These are phyloP conservation scores for Rosa chinensis DNA, from an alignment of 306 rosid genomes.

Conservation along the genomic window DNA sequence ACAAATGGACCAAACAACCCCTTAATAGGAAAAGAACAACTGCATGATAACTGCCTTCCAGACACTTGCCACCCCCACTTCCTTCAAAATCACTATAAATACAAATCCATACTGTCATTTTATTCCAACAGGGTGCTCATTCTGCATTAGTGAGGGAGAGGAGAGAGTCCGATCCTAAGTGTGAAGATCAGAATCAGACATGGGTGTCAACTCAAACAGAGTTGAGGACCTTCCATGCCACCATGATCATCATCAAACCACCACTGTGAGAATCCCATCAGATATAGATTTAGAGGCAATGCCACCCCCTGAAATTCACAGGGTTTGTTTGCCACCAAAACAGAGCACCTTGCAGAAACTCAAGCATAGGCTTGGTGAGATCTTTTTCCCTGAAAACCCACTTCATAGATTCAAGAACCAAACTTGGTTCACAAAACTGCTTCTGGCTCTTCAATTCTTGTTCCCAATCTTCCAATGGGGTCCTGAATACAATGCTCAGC, in stretches of 20 bases:
- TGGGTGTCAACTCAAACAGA: conserved; percentile 70
- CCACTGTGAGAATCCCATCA: conserved; percentile 41
- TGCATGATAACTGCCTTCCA: conserved; percentile 24
- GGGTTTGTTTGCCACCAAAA: conserved; percentile 62
- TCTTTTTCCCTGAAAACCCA: conserved; percentile 92
- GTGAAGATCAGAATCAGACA: conserved; percentile 19
- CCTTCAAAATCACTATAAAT: conserved; percentile 47
- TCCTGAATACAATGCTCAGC: conserved; percentile 47
- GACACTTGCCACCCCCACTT: conserved; percentile 7
- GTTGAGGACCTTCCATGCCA: conserved; percentile 56
- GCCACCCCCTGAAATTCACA: conserved; percentile 56
- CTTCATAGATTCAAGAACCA: conserved; percentile 69
- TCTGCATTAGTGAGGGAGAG: neutral
- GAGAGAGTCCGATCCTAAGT: neutral
- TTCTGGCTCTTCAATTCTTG: conserved; percentile 63
- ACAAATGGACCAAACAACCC: conserved; percentile 31
- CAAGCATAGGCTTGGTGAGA: conserved; percentile 59
- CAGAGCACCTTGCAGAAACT: conserved; percentile 66
- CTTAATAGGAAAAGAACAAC: neutral
- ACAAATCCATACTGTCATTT: conserved; percentile 15
- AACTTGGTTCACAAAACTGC: conserved; percentile 41
- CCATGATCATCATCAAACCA: conserved; percentile 26
- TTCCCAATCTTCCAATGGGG: conserved; percentile 94
- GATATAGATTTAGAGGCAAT: conserved; percentile 27
- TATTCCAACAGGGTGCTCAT: conserved; percentile 9